phyloP scores from a whole-genome alignment of 805 yeast genomes.

The Candida jianshihensis region DNA sequence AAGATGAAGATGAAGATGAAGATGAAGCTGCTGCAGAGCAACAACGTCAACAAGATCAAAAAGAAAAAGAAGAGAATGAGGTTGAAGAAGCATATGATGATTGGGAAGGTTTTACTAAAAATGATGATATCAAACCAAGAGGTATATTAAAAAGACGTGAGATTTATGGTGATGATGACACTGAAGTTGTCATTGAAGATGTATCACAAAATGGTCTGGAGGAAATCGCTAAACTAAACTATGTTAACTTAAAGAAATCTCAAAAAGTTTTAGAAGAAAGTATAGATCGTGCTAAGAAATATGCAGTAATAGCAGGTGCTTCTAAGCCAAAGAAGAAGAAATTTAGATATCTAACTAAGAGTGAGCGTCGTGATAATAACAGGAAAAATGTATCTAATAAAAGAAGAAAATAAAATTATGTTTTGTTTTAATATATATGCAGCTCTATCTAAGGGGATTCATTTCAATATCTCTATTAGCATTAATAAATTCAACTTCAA shows the following conservation, averaged over 20 bases:
- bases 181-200: constrained; percentile 42
- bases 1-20: constrained; percentile 23
- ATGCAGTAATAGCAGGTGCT: constrained; percentile 49
- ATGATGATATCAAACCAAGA: constrained; percentile 16
- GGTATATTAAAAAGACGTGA: constrained; percentile 20
- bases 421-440: too few species aligned
- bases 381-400: constrained; percentile 35
- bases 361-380: constrained; percentile 61
- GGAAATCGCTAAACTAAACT: constrained; percentile 53
- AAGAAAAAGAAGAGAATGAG: constrained; percentile 10
- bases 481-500: constrained; percentile 58
- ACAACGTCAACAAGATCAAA: too few species aligned
- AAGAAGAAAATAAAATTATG: too few species aligned
- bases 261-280: constrained; percentile 67
- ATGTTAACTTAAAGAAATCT: constrained; percentile 64
- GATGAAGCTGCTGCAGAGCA: constrained; percentile 20
- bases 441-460: constrained; percentile 12
- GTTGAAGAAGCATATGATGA: constrained; percentile 21
- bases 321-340: constrained; percentile 50
- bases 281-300: constrained; percentile 72
- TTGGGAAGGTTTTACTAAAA: constrained; percentile 33
- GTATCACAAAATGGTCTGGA: constrained; percentile 47
- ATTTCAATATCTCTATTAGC: constrained; percentile 24
- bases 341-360: constrained; percentile 80
- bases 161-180: constrained; percentile 28